Conservation (phyloP, 2,329 filamentous ascomycete genomes). For the Trichoderma sp. region DNA sequence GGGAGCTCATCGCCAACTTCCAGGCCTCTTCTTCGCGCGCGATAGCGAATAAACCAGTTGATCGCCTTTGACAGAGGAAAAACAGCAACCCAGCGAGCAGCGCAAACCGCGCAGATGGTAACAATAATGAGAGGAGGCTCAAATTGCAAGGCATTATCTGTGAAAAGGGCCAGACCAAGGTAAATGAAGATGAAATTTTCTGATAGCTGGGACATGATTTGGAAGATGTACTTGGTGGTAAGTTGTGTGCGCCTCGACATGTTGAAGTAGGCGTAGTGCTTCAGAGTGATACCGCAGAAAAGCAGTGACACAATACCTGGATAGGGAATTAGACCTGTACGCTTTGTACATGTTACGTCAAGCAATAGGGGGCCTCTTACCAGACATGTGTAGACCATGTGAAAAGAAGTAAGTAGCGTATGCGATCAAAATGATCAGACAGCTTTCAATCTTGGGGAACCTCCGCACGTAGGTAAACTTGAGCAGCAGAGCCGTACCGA, state of each 20-base stretch:
- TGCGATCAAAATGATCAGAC: constrained; percentile 86
- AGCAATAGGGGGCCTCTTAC: constrained; percentile 52
- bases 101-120: constrained; percentile 86
- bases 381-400: constrained; percentile 92
- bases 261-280: constrained; percentile 99
- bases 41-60: constrained; percentile 89
- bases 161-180: constrained; percentile 90
- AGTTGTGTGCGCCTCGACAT: constrained; percentile 98
- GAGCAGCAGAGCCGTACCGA: constrained; percentile 81
- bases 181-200: constrained; percentile 99
- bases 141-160: constrained; percentile 82
- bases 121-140: constrained; percentile 95
- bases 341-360: not conserved
- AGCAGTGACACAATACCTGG: constrained; percentile 91
- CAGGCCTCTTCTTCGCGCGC: constrained; percentile 70
- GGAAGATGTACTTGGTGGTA: constrained; percentile 97
- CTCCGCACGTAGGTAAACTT: constrained; percentile 94
- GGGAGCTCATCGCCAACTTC: constrained; percentile 86
- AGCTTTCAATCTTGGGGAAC: constrained; percentile 96
- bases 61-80: constrained; percentile 89
- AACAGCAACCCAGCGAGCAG: constrained; percentile 88
- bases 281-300: constrained; percentile 97
- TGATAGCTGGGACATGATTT: constrained; percentile 88
- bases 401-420: constrained; percentile 98
- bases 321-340: constrained; percentile 1